Percentiles rank a stretch among this genome's conserved stretches.
Evolutionary conservation across 2,329 filamentous ascomycete genomes (phyloP).

Genomic region (Plectosphaerella plurivora): DNA sequence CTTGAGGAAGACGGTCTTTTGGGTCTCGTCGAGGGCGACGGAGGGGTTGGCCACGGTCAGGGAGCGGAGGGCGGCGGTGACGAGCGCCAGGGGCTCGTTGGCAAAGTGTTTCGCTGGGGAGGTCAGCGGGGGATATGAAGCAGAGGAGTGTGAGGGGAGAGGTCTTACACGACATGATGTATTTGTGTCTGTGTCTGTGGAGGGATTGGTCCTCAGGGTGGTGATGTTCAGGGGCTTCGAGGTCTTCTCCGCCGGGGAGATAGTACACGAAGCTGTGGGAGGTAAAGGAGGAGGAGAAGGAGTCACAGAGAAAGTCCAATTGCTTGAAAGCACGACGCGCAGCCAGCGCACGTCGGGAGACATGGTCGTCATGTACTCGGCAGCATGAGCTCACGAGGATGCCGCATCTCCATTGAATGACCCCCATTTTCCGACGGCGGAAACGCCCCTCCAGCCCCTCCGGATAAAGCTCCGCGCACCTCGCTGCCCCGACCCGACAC

Average conservation of each 20-base stretch:
- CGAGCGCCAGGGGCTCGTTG: conserved; percentile 14
- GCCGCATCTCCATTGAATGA: not conserved
- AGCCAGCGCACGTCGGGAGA: not conserved
- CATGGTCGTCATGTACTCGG: not conserved
- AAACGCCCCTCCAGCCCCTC: not conserved
- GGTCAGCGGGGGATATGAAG: not conserved
- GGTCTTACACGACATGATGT: not conserved
- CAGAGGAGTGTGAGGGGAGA: not conserved
- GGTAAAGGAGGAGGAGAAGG: not conserved
- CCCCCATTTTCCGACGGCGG: not conserved
- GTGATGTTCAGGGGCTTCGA: not conserved
- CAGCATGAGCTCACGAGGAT: not conserved
- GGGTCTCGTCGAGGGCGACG: conserved; percentile 16
- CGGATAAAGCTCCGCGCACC: not conserved
- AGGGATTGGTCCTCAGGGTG: not conserved
- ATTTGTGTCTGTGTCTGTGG: not conserved
- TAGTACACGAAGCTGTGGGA: not conserved
- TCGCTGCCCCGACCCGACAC: not conserved
- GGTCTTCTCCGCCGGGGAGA: not conserved
- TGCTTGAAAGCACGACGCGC: not conserved
- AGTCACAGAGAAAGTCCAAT: not conserved
- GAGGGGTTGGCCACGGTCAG: conserved; percentile 22
- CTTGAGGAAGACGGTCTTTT: conserved; percentile 19
- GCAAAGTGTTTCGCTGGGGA: conserved; percentile 15
- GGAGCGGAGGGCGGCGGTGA: conserved; percentile 17